phyloP scores from a whole-genome alignment of 306 rosid species.

The Cucurbita maxima region DNA sequence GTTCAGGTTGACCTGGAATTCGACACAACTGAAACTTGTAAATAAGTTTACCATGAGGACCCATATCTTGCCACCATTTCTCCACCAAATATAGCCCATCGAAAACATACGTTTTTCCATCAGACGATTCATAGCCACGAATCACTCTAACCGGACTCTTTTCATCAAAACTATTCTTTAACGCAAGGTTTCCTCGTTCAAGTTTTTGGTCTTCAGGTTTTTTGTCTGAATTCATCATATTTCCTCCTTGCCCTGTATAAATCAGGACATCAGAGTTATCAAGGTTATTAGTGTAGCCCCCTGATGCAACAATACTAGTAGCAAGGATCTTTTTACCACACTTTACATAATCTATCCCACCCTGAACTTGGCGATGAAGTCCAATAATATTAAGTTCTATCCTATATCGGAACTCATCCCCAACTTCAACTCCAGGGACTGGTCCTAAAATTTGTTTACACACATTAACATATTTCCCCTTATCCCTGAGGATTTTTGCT shows the following conservation, averaged over 20 bases:
- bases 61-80: conserved; percentile 61
- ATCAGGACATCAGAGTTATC: conserved; percentile 53
- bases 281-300: conserved; percentile 63
- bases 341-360: conserved; percentile 71
- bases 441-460: conserved; percentile 56
- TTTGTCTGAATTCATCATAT: conserved; percentile 42
- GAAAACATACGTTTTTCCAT: conserved; percentile 60
- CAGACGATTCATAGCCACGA: conserved; percentile 54
- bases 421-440: conserved; percentile 87
- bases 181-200: conserved; percentile 80
- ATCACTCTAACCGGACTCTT: conserved; percentile 79
- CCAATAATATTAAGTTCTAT: conserved; percentile 70
- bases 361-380: conserved; percentile 60
- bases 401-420: conserved; percentile 84
- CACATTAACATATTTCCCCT: conserved; percentile 38
- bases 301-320: conserved; percentile 74
- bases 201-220: conserved; percentile 96
- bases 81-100: conserved; percentile 73
- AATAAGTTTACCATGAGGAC: conserved; percentile 69
- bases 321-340: conserved; percentile 45
- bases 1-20: conserved; percentile 67
- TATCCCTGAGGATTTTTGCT: conserved; percentile 38
- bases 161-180: conserved; percentile 58
- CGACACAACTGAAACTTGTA: conserved; percentile 58
- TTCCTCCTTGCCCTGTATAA: conserved; percentile 89